These are phyloP conservation scores for Neoascochyta sp. DNA, from an alignment of 2,329 filamentous ascomycete species.

Conservation along the genomic window DNA sequence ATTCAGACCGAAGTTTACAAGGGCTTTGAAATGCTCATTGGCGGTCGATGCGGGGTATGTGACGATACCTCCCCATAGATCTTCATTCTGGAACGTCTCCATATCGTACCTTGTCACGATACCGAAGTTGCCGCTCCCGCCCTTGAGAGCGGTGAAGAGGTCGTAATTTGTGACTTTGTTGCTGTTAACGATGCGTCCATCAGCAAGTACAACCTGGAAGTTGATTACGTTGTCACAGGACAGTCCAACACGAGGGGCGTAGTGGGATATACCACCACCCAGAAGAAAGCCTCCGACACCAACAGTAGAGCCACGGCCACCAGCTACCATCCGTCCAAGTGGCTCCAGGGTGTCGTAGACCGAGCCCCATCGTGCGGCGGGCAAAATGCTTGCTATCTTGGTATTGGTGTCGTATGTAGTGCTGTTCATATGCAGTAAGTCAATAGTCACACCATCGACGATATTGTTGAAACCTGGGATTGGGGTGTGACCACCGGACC, in stretches of 20 bases:
- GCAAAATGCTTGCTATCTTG: slow-evolving; percentile 5
- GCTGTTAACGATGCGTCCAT: slow-evolving; percentile 21
- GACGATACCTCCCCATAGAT: slow-evolving; percentile 13
- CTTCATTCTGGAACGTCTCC: slow-evolving; percentile 15
- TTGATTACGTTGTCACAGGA: slow-evolving; percentile 17
- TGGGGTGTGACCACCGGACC: slow-evolving; percentile 15
- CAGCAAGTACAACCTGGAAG: slow-evolving; percentile 38
- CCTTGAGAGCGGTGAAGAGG: slow-evolving; percentile 35
- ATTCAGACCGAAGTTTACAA: slow-evolving; percentile 9
- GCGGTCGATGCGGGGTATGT: slow-evolving; percentile 8
- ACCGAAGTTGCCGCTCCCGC: slow-evolving; percentile 27
- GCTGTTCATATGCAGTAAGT: slow-evolving; percentile 10
- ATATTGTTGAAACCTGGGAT: slow-evolving; percentile 13
- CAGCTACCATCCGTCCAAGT: slow-evolving; percentile 20
- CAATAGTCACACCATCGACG: slow-evolving; percentile 16
- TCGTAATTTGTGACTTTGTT: slow-evolving; percentile 12
- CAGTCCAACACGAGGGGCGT: slow-evolving; percentile 5
- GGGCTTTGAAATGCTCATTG: slow-evolving; percentile 8
- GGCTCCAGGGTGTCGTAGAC: slow-evolving; percentile 20
- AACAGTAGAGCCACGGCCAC: slow-evolving; percentile 22
- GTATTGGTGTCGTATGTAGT: slow-evolving; percentile 4
- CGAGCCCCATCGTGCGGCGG: slow-evolving; percentile 13
- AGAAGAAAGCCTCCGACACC: slow-evolving; percentile 29
- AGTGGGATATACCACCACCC: slow-evolving; percentile 18
- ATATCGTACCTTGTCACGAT: slow-evolving; percentile 22